Evolutionary conservation across 306 rosid genomes (phyloP).

Genomic region (Astragalus glycyphyllos): DNA sequence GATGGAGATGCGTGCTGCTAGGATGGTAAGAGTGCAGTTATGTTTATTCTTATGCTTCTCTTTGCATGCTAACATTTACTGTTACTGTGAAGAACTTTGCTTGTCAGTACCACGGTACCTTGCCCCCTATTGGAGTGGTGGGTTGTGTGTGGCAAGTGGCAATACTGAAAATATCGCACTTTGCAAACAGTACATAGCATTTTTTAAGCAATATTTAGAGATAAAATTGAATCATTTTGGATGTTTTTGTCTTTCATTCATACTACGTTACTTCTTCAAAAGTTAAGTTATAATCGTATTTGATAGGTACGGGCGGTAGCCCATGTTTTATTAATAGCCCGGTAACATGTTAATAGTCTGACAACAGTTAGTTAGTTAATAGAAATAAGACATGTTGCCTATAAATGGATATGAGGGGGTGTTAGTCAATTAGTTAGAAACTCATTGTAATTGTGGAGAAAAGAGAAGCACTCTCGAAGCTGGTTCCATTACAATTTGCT

Average conservation of each 20-base stretch:
- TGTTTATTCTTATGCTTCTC: conserved; percentile 15
- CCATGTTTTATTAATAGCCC: too few species aligned
- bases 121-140: too few species aligned
- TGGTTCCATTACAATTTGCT: too few species aligned
- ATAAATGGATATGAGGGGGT: too few species aligned
- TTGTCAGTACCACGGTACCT: neutral
- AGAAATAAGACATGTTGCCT: too few species aligned
- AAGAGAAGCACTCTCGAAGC: too few species aligned
- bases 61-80: neutral
- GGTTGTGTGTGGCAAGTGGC: too few species aligned
- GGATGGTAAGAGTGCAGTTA: conserved; percentile 61
- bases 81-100: neutral
- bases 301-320: too few species aligned
- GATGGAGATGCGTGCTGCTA: conserved; percentile 90
- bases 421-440: too few species aligned
- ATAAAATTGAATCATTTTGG: neutral
- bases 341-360: too few species aligned
- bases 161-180: neutral
- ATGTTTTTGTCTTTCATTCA: neutral
- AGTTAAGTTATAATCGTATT: neutral
- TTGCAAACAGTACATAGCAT: neutral
- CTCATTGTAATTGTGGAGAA: too few species aligned
- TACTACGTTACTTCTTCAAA: neutral
- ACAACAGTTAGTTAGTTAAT: too few species aligned
- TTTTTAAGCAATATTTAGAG: neutral